Percentiles rank a stretch among this genome's conserved stretches.
These are phyloP conservation scores for Boletus insuetus DNA, from an alignment of 768 basidiomycete species.

Conservation along the genomic window DNA sequence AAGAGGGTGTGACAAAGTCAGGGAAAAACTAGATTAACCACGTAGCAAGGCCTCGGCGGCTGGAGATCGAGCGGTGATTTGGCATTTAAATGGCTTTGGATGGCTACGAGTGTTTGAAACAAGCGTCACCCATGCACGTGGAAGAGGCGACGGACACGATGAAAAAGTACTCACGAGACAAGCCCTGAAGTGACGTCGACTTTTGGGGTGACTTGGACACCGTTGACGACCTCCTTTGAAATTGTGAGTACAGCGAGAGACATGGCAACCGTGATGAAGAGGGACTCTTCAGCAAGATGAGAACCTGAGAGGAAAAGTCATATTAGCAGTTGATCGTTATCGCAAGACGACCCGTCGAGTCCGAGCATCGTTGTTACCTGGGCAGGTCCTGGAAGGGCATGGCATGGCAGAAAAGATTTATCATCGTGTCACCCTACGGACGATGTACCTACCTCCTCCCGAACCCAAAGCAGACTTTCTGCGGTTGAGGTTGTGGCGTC, in stretches of 20 bases:
- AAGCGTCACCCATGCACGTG: not conserved
- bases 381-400: slow-evolving; percentile 13
- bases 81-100: slow-evolving; percentile 54
- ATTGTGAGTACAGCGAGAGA: slow-evolving; percentile 50
- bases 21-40: not conserved
- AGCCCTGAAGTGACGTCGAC: slow-evolving; percentile 41
- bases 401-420: too few species aligned
- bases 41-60: slow-evolving; percentile 27
- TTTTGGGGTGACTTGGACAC: slow-evolving; percentile 42
- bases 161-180: slow-evolving; percentile 38
- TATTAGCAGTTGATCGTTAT: not conserved
- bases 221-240: slow-evolving; percentile 38
- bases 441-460: slow-evolving; percentile 25
- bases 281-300: slow-evolving; percentile 25
- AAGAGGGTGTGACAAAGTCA: too few species aligned
- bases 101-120: slow-evolving; percentile 28
- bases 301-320: slow-evolving; percentile 13
- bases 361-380: slow-evolving; percentile 7
- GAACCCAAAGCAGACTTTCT: slow-evolving; percentile 23
- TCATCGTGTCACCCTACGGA: too few species aligned
- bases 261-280: slow-evolving; percentile 30
- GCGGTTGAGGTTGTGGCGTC: slow-evolving; percentile 18
- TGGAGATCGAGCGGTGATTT: slow-evolving; percentile 51
- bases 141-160: not conserved
- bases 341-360: not conserved